phyloP scores from a whole-genome alignment of 768 basidiomycete species.

The Daedaleopsis sinensis region DNA sequence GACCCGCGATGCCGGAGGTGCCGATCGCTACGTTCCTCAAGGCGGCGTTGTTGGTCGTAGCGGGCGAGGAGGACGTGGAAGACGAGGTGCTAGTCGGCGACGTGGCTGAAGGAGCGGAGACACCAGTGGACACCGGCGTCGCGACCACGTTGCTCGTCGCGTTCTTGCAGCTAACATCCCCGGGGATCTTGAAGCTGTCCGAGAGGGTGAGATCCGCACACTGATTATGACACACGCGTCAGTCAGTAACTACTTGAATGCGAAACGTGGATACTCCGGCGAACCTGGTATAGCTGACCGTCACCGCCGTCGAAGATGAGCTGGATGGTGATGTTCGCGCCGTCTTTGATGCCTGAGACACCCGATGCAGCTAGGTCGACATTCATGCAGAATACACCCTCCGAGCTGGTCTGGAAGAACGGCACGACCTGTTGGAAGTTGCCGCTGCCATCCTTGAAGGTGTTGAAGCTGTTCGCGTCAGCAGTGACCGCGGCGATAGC shows the following conservation, averaged over 20 bases:
- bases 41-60: neutral
- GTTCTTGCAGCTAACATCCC: conserved; percentile 42
- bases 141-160: conserved; percentile 24
- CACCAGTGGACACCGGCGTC: conserved; percentile 14
- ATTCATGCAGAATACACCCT: conserved; percentile 69
- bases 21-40: conserved; percentile 6
- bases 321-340: conserved; percentile 76
- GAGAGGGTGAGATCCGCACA: conserved; percentile 81
- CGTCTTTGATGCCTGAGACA: conserved; percentile 55
- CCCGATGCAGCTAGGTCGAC: conserved; percentile 57
- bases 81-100: conserved; percentile 14
- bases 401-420: conserved; percentile 53
- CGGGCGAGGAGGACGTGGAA: conserved; percentile 8
- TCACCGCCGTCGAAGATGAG: conserved; percentile 73
- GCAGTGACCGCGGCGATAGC: conserved; percentile 52
- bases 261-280: conserved; percentile 2
- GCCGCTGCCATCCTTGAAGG: conserved; percentile 55
- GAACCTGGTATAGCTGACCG: conserved; percentile 68
- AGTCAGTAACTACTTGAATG: neutral
- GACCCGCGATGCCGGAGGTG: conserved; percentile 10
- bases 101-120: conserved; percentile 1
- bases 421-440: conserved; percentile 40
- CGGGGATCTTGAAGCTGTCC: conserved; percentile 50
- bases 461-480: conserved; percentile 62
- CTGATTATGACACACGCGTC: conserved; percentile 36